phyloP scores from a whole-genome alignment of 306 rosid genomes.

The Luffa acutangula region DNA sequence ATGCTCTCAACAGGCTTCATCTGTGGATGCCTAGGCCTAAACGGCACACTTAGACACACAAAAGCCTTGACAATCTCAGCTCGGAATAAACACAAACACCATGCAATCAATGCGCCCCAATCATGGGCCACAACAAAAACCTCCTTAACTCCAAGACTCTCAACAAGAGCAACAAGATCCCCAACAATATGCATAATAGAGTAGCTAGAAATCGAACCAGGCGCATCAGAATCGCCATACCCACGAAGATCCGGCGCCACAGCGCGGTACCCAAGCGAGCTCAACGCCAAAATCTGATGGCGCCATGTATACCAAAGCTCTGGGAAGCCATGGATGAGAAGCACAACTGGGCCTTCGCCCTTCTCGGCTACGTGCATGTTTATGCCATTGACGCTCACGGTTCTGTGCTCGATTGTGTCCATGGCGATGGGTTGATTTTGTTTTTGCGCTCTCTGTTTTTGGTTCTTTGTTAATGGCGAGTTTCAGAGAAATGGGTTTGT shows the following conservation, averaged over 20 bases:
- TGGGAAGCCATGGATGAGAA: slow-evolving; percentile 72
- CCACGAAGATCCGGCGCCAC: slow-evolving; percentile 68
- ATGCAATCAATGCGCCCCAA: slow-evolving; percentile 60
- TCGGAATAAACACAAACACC: slow-evolving; percentile 45
- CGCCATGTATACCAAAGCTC: slow-evolving; percentile 76
- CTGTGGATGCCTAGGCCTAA: slow-evolving; percentile 40
- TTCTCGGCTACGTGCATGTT: slow-evolving; percentile 66
- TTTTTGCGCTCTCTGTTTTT: neutral
- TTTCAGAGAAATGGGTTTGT: neutral
- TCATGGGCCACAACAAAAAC: slow-evolving; percentile 67
- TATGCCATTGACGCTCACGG: slow-evolving; percentile 50
- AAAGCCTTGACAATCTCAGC: slow-evolving; percentile 44
- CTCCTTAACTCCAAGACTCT: slow-evolving; percentile 25
- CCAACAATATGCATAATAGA: slow-evolving; percentile 43
- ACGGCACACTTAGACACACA: slow-evolving; percentile 40
- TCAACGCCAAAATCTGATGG: slow-evolving; percentile 47
- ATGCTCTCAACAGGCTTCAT: slow-evolving; percentile 35
- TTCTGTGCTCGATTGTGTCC: slow-evolving; percentile 42
- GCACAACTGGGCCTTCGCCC: slow-evolving; percentile 55
- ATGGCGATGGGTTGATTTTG: slow-evolving; percentile 7
- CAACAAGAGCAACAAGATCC: slow-evolving; percentile 36
- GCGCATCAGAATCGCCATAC: slow-evolving; percentile 47
- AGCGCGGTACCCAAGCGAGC: slow-evolving; percentile 43
- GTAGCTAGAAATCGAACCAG: slow-evolving; percentile 26
- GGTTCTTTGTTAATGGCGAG: too few relatives aligned